phyloP scores from a whole-genome alignment of 768 basidiomycete genomes.

The Leucosporidium yakuticum region DNA sequence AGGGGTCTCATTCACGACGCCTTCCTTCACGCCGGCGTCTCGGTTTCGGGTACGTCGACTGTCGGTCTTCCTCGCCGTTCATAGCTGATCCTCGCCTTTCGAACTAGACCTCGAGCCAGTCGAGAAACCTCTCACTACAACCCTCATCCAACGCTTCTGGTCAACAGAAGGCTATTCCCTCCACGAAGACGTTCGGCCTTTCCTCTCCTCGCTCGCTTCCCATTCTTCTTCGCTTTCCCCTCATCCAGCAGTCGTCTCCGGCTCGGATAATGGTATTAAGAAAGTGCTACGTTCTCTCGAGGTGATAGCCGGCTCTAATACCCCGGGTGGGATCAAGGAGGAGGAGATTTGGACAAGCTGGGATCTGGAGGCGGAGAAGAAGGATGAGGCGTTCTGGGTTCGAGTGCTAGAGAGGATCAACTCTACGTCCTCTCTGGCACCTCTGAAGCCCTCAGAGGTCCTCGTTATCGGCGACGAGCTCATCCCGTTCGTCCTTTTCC shows the following conservation, averaged over 20 bases:
- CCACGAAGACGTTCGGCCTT: constrained; percentile 13
- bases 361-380: constrained; percentile 18
- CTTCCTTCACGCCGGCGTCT: constrained; percentile 18
- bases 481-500: constrained; percentile 5
- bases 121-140: not conserved
- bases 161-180: constrained; percentile 18
- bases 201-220: constrained; percentile 10
- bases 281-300: constrained; percentile 12
- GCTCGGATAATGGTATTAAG: constrained; percentile 15
- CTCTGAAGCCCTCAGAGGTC: constrained; percentile 4
- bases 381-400: constrained; percentile 11
- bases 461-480: constrained; percentile 29
- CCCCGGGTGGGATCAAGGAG: not conserved
- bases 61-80: not conserved
- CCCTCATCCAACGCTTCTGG: constrained; percentile 24
- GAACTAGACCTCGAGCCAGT: constrained; percentile 1
- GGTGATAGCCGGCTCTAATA: not conserved
- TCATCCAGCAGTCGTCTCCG: constrained; percentile 13
- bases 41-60: not conserved
- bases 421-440: too few species aligned
- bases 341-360: constrained; percentile 23
- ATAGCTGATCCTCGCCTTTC: too few species aligned
- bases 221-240: not conserved
- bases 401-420: constrained; percentile 11
- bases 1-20: constrained; percentile 18